Conservation (phyloP, 2,329 filamentous ascomycete species). For the Beauveria sp. region DNA sequence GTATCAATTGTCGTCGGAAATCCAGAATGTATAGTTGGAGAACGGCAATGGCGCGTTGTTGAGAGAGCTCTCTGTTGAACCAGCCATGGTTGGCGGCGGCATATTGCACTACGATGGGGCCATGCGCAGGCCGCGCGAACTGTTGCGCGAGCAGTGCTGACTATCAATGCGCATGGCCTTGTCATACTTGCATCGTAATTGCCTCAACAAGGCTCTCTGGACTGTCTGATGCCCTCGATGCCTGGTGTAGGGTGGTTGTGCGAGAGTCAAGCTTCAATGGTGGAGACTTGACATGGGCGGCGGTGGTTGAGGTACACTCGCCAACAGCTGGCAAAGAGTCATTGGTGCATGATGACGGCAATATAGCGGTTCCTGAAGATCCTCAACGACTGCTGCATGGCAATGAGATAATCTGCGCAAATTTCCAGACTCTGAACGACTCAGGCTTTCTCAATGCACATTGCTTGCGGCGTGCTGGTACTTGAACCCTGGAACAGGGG, state of each 20-base stretch:
- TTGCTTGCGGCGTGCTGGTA: neutral
- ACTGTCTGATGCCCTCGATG: neutral
- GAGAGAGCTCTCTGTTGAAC: neutral
- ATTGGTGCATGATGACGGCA: neutral
- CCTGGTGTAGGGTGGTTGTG: neutral
- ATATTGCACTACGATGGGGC: neutral
- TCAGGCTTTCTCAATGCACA: neutral
- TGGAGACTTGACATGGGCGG: neutral
- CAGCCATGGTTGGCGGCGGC: neutral
- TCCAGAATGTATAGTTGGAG: neutral
- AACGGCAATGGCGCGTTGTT: neutral
- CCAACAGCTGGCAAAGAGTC: neutral
- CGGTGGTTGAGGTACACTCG: neutral
- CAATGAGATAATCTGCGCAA: neutral
- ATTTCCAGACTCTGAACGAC: neutral
- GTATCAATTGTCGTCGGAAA: conserved; percentile 43
- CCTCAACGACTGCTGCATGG: neutral
- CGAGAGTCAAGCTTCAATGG: neutral
- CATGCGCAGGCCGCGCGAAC: neutral
- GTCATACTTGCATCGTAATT: no score
- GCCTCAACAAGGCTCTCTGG: no score
- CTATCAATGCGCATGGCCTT: neutral
- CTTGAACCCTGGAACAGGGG: neutral
- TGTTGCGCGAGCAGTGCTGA: neutral
- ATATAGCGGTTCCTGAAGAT: no score